Percentiles rank a stretch among this genome's conserved stretches.
phyloP scores from a whole-genome alignment of 1,284 basidiomycete species.

The Sanghuangporus sanghuang region DNA sequence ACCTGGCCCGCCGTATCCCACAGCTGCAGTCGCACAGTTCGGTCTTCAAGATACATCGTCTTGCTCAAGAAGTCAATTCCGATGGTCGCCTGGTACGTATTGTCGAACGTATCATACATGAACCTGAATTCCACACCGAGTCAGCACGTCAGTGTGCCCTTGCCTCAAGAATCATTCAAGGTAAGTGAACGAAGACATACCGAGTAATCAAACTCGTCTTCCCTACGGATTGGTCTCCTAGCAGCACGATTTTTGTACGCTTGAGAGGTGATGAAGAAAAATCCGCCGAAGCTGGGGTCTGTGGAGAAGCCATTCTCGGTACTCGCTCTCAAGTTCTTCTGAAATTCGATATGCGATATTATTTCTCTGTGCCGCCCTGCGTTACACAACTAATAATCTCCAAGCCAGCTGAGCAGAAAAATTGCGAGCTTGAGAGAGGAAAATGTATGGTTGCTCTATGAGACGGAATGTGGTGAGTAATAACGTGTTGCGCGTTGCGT shows the following conservation, averaged over 20 bases:
- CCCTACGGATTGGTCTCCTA: slow-evolving; percentile 91
- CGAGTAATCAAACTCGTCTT: slow-evolving; percentile 98
- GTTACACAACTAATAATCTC: background rate
- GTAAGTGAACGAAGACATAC: slow-evolving; percentile 35
- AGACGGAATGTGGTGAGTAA: background rate
- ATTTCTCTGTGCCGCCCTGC: background rate
- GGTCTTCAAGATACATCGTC: slow-evolving; percentile 99
- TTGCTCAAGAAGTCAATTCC: slow-evolving; percentile 99
- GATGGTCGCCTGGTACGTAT: slow-evolving; percentile 99
- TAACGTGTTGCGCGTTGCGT: background rate
- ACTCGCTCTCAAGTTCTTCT: background rate
- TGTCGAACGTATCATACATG: slow-evolving; percentile 99
- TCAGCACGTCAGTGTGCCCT: background rate
- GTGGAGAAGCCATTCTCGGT: slow-evolving; percentile 24
- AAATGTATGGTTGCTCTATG: background rate
- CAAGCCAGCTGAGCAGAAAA: background rate
- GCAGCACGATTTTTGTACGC: slow-evolving; percentile 93
- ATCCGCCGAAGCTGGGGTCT: slow-evolving; percentile 71
- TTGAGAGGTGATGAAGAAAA: slow-evolving; percentile 85
- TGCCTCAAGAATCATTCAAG: background rate
- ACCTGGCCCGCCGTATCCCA: slow-evolving; percentile 99
- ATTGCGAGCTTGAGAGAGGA: background rate
- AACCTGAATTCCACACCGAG: slow-evolving; percentile 46
- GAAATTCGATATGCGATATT: background rate
- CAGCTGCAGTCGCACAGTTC: slow-evolving; percentile 94